Conservation (phyloP, 306 rosid species). For the Corylus americana region DNA sequence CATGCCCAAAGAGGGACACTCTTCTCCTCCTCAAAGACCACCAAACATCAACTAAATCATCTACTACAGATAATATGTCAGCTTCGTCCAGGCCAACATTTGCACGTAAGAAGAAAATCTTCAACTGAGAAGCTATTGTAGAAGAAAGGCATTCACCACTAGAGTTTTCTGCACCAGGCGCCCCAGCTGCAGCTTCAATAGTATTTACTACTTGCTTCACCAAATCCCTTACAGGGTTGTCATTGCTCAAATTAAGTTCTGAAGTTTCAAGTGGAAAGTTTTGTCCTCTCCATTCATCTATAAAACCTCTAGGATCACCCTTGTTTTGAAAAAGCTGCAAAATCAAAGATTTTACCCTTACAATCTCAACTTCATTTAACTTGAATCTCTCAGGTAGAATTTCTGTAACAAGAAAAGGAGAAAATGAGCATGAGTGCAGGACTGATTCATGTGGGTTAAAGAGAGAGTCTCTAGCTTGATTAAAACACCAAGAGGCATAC, state of each 20-base stretch:
- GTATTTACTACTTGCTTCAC: conserved; percentile 59
- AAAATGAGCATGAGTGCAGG: conserved; percentile 58
- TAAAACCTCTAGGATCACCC: conserved; percentile 37
- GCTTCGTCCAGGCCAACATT: conserved; percentile 57
- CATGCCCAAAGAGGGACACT: conserved; percentile 87
- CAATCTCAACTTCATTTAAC: conserved; percentile 69
- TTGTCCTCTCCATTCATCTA: conserved; percentile 47
- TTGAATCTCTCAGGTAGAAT: conserved; percentile 70
- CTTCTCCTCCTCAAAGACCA: conserved; percentile 87
- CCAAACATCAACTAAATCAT: conserved; percentile 73
- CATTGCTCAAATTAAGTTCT: conserved; percentile 38
- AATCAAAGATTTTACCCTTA: conserved; percentile 57
- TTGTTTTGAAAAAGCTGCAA: conserved; percentile 47
- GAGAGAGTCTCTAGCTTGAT: conserved; percentile 76
- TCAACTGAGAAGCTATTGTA: conserved; percentile 69
- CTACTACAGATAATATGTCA: conserved; percentile 42
- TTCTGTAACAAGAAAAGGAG: conserved; percentile 60
- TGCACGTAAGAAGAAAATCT: conserved; percentile 50
- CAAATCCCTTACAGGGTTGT: conserved; percentile 43
- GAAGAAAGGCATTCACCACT: conserved; percentile 68
- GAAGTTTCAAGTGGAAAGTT: conserved; percentile 44
- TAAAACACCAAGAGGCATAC: conserved; percentile 95
- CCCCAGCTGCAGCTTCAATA: conserved; percentile 77
- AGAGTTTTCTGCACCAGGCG: conserved; percentile 68
- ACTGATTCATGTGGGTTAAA: conserved; percentile 45